phyloP scores from a whole-genome alignment of 805 yeast species.

The Zygotorulaspora chibaensis region DNA sequence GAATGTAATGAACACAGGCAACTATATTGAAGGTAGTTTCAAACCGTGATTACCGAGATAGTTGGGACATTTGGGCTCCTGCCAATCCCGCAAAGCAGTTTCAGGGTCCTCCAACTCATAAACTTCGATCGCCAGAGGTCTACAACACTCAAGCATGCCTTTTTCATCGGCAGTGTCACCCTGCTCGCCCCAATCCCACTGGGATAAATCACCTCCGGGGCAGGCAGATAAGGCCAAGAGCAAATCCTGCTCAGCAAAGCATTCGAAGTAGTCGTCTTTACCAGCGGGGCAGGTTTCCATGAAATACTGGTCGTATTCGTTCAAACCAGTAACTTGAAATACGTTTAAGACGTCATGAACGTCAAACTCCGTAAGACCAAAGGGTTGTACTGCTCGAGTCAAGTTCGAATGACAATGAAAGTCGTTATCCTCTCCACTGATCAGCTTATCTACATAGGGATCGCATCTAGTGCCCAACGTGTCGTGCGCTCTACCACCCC shows the following conservation, averaged over 20 bases:
- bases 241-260: slow-evolving; percentile 62
- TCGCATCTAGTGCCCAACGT: slow-evolving; percentile 66
- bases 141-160: slow-evolving; percentile 53
- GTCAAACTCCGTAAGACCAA: slow-evolving; percentile 60
- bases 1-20: too few species aligned
- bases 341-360: slow-evolving; percentile 68
- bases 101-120: slow-evolving; percentile 46
- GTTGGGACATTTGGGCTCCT: slow-evolving; percentile 45
- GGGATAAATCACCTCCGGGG: slow-evolving; percentile 65
- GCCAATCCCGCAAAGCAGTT: slow-evolving; percentile 46
- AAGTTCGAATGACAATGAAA: slow-evolving; percentile 65
- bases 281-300: slow-evolving; percentile 68
- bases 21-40: slow-evolving; percentile 1
- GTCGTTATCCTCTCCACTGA: slow-evolving; percentile 62
- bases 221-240: slow-evolving; percentile 63
- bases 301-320: slow-evolving; percentile 60
- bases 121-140: slow-evolving; percentile 61
- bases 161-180: slow-evolving; percentile 38
- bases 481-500: slow-evolving; percentile 65
- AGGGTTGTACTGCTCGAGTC: slow-evolving; percentile 53
- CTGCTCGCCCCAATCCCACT: slow-evolving; percentile 69
- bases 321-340: slow-evolving; percentile 64
- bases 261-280: slow-evolving; percentile 56
- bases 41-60: slow-evolving; percentile 58
- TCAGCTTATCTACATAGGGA: slow-evolving; percentile 60